Percentiles rank a stretch among this genome's conserved stretches.
phyloP scores from a whole-genome alignment of 1,284 basidiomycete genomes.

The Quambalaria eucalypti region DNA sequence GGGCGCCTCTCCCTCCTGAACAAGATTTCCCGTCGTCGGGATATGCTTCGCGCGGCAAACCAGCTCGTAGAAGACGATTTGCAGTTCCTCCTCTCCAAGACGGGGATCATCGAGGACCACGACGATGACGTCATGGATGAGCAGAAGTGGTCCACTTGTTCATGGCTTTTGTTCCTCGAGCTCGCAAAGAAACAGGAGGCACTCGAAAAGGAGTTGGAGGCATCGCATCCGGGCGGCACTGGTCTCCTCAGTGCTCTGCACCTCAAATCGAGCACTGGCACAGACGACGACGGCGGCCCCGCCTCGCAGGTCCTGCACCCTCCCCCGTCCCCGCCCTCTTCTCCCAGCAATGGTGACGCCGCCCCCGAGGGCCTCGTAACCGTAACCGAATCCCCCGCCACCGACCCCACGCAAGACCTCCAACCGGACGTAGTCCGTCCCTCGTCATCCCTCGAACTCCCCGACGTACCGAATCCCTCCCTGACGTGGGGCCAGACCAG shows the following conservation, averaged over 20 bases:
- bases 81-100: constrained; percentile 40
- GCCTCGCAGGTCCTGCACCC: too few relatives aligned
- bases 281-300: background rate
- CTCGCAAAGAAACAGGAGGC: constrained; percentile 28
- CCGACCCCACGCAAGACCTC: constrained; percentile 25
- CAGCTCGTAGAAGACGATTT: constrained; percentile 40
- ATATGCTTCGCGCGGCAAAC: constrained; percentile 25
- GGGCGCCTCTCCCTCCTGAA: constrained; percentile 34
- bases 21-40: constrained; percentile 26
- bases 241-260: too few relatives aligned
- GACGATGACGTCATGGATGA: constrained; percentile 44
- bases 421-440: constrained; percentile 16
- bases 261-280: background rate
- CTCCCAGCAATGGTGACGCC: background rate
- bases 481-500: constrained; percentile 40
- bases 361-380: background rate
- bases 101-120: constrained; percentile 41
- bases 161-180: constrained; percentile 38
- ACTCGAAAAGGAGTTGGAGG: constrained; percentile 19
- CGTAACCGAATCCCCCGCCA: constrained; percentile 5
- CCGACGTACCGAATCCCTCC: constrained; percentile 35
- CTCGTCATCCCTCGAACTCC: too few relatives aligned
- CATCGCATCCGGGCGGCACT: background rate
- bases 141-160: constrained; percentile 41
- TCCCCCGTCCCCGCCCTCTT: too few relatives aligned